Evolutionary conservation across 2,329 filamentous ascomycete genomes (phyloP).

Genomic region (Volutella citrinella): DNA sequence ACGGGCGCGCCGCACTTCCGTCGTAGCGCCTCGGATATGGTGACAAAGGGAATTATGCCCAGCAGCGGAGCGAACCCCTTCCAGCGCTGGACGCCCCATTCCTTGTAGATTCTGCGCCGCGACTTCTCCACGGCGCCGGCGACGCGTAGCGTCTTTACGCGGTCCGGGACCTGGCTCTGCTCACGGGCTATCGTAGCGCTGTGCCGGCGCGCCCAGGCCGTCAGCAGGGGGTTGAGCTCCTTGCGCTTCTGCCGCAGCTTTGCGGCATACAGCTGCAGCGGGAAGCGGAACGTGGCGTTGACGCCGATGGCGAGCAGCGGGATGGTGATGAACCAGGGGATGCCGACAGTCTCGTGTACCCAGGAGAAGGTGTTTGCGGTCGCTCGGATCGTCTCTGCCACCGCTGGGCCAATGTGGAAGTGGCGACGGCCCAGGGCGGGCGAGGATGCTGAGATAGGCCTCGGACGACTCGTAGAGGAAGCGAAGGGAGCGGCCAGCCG

Average conservation of each 20-base stretch:
- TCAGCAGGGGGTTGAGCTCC: constrained; percentile 27
- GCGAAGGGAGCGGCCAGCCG: constrained; percentile 7
- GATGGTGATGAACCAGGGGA: constrained; percentile 54
- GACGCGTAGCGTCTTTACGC: constrained; percentile 21
- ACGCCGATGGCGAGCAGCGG: constrained; percentile 49
- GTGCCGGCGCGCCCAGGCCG: constrained; percentile 32
- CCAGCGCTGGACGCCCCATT: constrained; percentile 45
- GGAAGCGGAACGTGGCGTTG: constrained; percentile 44
- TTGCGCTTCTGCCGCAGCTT: constrained; percentile 28
- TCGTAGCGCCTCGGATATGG: constrained; percentile 48
- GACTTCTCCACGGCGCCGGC: constrained; percentile 26
- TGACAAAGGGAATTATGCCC: constrained; percentile 47
- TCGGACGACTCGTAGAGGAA: no score
- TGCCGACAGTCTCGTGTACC: constrained; percentile 39
- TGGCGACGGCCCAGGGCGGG: constrained; percentile 18
- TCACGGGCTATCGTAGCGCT: constrained; percentile 3
- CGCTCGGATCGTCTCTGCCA: constrained; percentile 33
- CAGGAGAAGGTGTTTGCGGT: constrained; percentile 42
- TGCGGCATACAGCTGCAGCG: constrained; percentile 41
- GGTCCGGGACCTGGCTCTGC: constrained; percentile 12
- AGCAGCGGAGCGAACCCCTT: constrained; percentile 39
- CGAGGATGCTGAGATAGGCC: constrained; percentile 3
- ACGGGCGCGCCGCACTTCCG: constrained; percentile 38
- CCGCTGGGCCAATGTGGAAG: constrained; percentile 32
- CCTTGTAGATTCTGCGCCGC: constrained; percentile 31